These are phyloP conservation scores for Penicillium sp. DNA, from an alignment of 2,329 filamentous ascomycete genomes.

Conservation along the genomic window DNA sequence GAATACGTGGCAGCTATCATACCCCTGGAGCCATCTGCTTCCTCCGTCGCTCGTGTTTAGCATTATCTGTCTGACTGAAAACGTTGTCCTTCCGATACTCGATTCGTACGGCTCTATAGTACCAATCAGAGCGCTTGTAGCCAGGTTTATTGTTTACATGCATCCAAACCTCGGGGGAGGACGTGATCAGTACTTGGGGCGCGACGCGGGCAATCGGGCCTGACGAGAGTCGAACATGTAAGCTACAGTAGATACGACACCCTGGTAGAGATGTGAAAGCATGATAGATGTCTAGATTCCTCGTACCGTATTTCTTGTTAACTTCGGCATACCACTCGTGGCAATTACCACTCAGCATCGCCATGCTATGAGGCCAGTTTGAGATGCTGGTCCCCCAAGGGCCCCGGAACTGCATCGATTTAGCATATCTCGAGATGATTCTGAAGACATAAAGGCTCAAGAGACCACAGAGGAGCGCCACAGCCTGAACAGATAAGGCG, in stretches of 20 bases:
- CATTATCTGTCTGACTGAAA: conserved; percentile 23
- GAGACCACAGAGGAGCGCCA: conserved; percentile 9
- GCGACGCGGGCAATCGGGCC: conserved; percentile 22
- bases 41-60: conserved; percentile 20
- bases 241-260: background rate
- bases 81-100: conserved; percentile 23
- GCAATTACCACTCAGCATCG: conserved; percentile 18
- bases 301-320: conserved; percentile 21
- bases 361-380: conserved; percentile 24
- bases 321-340: conserved; percentile 25
- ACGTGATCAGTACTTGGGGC: conserved; percentile 20
- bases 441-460: conserved; percentile 12
- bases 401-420: conserved; percentile 14
- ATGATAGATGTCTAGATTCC: background rate
- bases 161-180: conserved; percentile 23
- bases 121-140: conserved; percentile 25
- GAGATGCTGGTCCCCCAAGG: conserved; percentile 18
- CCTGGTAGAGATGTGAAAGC: background rate
- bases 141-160: conserved; percentile 25
- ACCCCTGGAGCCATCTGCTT: conserved; percentile 26
- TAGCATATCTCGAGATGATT: conserved; percentile 7
- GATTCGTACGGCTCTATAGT: conserved; percentile 18
- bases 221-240: conserved; percentile 3
- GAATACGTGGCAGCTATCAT: conserved; percentile 3
- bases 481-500: background rate